Base-by-base conservation (phyloP, 371 early-diverging fungal genomes). In the Haplosporangium sp. region DNA sequence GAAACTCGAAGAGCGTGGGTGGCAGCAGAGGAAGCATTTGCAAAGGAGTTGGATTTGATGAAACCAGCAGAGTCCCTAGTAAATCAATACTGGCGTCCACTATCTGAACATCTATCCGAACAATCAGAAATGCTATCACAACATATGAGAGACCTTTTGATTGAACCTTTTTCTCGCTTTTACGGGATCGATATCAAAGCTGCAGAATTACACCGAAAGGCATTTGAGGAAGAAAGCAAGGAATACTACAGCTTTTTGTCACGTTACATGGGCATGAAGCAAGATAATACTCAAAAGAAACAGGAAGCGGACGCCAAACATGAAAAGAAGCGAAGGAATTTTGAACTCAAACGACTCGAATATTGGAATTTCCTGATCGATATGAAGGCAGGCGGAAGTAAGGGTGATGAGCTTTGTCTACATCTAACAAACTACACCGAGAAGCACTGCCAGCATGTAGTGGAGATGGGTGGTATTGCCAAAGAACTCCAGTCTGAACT, bases 341-440 rank as follows among this genome's bases (percentile, higher is more conserved):
- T 92, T 76, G 94, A 92, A 68, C 72, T 89, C 40, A 86, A 77
- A 50, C 83, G 92, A 38, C 88, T 91, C 60, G 92, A 94, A 62
- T 92, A 93, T 68, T 89, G 89, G 71, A 77, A 66, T 7, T 91
- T 87, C 52, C 63, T 94, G 64, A 82, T 84, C 35, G 90, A 92
- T 61, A 81, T 93, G 52, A 87, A 90, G 71, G 64, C 62, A 58
- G 91, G 87, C 17, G 91, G 88, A n/a, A 86, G 85, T 62, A 91
- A 92, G 70, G 89, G 89, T 34, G 87, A 90, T 48, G 90, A 92
- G 57, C 70, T 94, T 6, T 50, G 88, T 27, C 86, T 86, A 42
- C 72, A 84, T 48, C 72, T 89, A 15, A 84, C 86, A 10, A 85
- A 86, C 47, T 88, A 88, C 61, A 81, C 87, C 1, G 87, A 90